A percentile compares a stretch with the other conserved stretches of the same genome.
These are phyloP conservation scores for Trapa incisa DNA, from an alignment of 345 rosid species.

Conservation along the genomic window DNA sequence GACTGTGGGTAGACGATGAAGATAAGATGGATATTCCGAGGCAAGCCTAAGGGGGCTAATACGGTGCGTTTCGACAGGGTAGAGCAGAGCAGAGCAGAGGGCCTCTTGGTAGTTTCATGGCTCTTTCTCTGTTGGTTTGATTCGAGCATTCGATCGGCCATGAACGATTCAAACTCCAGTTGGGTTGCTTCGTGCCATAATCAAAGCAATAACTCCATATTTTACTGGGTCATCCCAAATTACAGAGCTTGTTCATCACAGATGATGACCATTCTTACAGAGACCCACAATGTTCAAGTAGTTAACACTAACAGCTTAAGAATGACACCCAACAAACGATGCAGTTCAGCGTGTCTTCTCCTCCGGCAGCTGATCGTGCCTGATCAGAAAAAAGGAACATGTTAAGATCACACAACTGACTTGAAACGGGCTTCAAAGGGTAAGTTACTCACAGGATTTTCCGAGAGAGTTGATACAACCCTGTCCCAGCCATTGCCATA, in stretches of 20 bases:
- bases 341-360: conserved; percentile 1
- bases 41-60: background rate
- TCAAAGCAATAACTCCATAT: too few species aligned
- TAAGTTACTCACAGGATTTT: conserved; percentile 38
- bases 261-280: background rate
- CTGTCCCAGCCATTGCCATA: conserved; percentile 67
- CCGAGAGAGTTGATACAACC: conserved; percentile 71
- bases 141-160: too few species aligned
- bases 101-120: too few species aligned
- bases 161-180: too few species aligned
- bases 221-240: too few species aligned
- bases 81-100: background rate
- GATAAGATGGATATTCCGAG: background rate
- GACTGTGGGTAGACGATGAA: background rate
- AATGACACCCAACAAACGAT: background rate
- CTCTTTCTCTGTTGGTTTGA: too few species aligned
- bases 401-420: background rate
- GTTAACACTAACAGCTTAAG: background rate
- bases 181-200: too few species aligned
- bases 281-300: background rate
- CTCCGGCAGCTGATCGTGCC: conserved; percentile 41
- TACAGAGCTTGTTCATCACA: too few species aligned
- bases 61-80: too few species aligned
- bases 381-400: conserved; percentile 7
- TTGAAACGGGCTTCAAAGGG: background rate